phyloP scores from a whole-genome alignment of 2,329 filamentous ascomycete genomes.

The Apiospora koreana region DNA sequence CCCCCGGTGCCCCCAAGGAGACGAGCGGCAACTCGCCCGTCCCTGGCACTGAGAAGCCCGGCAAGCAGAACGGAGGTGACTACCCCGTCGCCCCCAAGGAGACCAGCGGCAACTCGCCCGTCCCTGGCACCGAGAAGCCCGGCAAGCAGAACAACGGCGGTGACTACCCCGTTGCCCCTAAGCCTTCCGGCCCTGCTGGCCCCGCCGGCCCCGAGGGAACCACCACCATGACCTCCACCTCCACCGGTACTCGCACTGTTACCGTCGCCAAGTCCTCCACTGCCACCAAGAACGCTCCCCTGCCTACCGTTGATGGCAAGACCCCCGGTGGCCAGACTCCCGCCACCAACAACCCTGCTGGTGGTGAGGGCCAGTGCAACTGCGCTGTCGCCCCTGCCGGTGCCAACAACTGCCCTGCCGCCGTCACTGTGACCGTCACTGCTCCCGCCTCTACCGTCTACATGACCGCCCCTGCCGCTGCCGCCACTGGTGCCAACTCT shows the following conservation, averaged over 20 bases:
- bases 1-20: slow-evolving; percentile 14
- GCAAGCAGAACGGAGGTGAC: neutral
- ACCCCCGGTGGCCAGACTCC: slow-evolving; percentile 13
- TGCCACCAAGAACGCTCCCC: slow-evolving; percentile 13
- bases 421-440: slow-evolving; percentile 30
- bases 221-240: slow-evolving; percentile 32
- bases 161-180: slow-evolving; percentile 2
- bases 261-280: slow-evolving; percentile 23
- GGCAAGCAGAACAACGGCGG: neutral
- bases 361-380: neutral
- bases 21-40: slow-evolving; percentile 5
- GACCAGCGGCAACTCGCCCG: slow-evolving; percentile 9
- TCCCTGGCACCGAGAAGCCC: neutral
- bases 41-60: neutral
- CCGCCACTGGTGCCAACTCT: neutral
- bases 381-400: slow-evolving; percentile 18
- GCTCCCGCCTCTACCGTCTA: slow-evolving; percentile 31
- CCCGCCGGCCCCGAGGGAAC: slow-evolving; percentile 22
- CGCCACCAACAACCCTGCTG: slow-evolving; percentile 12
- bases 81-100: slow-evolving; percentile 11
- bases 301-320: slow-evolving; percentile 1
- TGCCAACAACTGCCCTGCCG: no score
- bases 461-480: slow-evolving; percentile 24
- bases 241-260: slow-evolving; percentile 33
- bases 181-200: slow-evolving; percentile 15